Evolutionary conservation across 441 rosid genomes (phyloP), one percentile per base, ranked within the genome.

Genomic region (Gossypium schwendimanii): DNA sequence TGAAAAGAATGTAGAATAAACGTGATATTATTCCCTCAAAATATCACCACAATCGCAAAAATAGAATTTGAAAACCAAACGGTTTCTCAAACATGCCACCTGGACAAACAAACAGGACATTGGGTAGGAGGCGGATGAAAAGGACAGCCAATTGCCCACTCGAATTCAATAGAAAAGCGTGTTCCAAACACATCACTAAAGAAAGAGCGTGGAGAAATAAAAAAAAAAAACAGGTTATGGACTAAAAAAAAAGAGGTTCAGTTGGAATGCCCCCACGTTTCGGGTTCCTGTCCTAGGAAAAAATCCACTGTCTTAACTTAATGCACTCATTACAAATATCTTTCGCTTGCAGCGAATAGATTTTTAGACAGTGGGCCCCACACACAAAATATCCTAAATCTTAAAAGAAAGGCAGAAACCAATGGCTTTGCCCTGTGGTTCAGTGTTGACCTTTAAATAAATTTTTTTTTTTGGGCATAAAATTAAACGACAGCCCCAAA

Each of bases 311-410:
- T 15, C 17, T 57, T 20, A 53, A 26, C 66, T 63, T 54, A 7
- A 53, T 12, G 36, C 11, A 77, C 8, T 33, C 39, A 6, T 1
- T 33, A 33, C 8, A 82, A 80, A 79, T 81, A 81, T 81, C 84
- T 81, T 33, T 10, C 31, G 12, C 15, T 3, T 73, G 78, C 55
- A 4, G 68, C 70, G 6, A 41, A n/a, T 54, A 65, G 66, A 58
- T 55, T 45, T 3, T 2, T 60, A 14, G 52, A 3, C 0, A 0
- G 9, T 57, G 62, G 57, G 39, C 41, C 11, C 57, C 71, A 57
- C 69, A 45, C 59, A 5, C 5, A 17, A 71, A 70, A 57, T 57
- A 70, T 70, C 73, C 54, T 12, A 23, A 12, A 41, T 39, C 14
- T 4, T 4, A 57, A 41, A 55, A 0, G 59, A 54, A 55, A 21